phyloP scores from a whole-genome alignment of 2,329 filamentous ascomycete species.

The Arthrobotrys musiformis region DNA sequence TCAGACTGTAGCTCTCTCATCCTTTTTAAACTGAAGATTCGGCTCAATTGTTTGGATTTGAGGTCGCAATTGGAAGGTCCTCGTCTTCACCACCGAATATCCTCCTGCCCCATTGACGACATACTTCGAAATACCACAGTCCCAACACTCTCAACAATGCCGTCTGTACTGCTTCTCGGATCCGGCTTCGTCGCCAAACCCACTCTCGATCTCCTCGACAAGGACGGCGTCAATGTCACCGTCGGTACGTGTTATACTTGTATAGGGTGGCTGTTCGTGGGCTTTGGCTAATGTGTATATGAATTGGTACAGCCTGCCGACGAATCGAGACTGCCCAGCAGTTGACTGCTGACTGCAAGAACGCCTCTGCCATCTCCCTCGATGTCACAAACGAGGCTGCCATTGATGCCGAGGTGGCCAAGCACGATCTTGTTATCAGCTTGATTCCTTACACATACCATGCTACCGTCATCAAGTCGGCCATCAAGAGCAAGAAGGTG shows the following conservation, averaged over 20 bases:
- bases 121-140: constrained; percentile 22
- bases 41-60: not conserved
- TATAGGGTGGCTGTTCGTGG: too few species aligned
- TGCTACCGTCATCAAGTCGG: constrained; percentile 88
- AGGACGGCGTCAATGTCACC: constrained; percentile 69
- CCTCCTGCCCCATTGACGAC: constrained; percentile 3
- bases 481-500: constrained; percentile 85
- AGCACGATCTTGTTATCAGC: constrained; percentile 81
- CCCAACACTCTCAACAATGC: constrained; percentile 15
- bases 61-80: constrained; percentile 39
- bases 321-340: constrained; percentile 80
- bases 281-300: not conserved
- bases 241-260: too few species aligned
- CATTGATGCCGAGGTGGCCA: constrained; percentile 81
- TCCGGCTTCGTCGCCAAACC: constrained; percentile 69
- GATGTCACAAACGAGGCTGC: constrained; percentile 81
- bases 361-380: constrained; percentile 80
- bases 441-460: constrained; percentile 94
- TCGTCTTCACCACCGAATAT: not conserved
- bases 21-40: constrained; percentile 1
- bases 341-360: constrained; percentile 76
- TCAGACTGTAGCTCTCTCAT: too few species aligned
- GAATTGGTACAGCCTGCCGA: constrained; percentile 74
- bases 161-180: constrained; percentile 66
- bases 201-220: constrained; percentile 70